Evolutionary conservation across 75 land plant species (phyloP).

Genomic region (Picea glauca): DNA sequence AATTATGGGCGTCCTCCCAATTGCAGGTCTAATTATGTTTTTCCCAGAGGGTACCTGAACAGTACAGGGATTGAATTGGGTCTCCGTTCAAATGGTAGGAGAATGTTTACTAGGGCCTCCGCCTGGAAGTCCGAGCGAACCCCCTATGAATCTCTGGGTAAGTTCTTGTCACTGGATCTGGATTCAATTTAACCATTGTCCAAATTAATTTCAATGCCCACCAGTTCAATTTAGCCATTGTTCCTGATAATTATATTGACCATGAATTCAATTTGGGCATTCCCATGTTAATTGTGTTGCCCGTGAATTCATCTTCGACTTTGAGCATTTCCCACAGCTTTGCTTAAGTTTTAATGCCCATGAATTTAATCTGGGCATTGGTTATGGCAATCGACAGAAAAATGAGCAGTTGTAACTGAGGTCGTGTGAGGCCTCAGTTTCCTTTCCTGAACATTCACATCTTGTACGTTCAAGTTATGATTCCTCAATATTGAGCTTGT

Average conservation of each 20-base stretch:
- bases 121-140: slow-evolving; percentile 48
- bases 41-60: neutral
- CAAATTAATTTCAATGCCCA: too few relatives aligned
- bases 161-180: neutral
- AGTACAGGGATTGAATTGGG: slow-evolving; percentile 6
- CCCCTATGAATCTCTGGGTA: slow-evolving; percentile 75
- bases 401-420: neutral
- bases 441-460: too few relatives aligned
- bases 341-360: neutral
- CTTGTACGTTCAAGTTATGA: too few relatives aligned
- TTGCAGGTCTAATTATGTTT: slow-evolving; percentile 9
- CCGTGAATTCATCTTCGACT: neutral
- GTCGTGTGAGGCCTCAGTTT: too few relatives aligned
- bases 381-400: neutral
- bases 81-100: slow-evolving; percentile 23
- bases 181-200: too few relatives aligned
- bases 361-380: neutral
- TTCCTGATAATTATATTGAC: too few relatives aligned
- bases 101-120: slow-evolving; percentile 32
- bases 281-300: neutral
- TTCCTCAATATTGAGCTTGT: too few relatives aligned
- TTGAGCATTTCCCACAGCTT: neutral
- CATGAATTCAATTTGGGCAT: neutral
- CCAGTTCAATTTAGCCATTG: neutral
- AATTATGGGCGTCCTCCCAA: slow-evolving; percentile 5